Percentiles rank a stretch among this genome's conserved stretches.
These are phyloP conservation scores for Trichocomaceae sp. DNA, from an alignment of 2,329 filamentous ascomycete species.

Conservation along the genomic window DNA sequence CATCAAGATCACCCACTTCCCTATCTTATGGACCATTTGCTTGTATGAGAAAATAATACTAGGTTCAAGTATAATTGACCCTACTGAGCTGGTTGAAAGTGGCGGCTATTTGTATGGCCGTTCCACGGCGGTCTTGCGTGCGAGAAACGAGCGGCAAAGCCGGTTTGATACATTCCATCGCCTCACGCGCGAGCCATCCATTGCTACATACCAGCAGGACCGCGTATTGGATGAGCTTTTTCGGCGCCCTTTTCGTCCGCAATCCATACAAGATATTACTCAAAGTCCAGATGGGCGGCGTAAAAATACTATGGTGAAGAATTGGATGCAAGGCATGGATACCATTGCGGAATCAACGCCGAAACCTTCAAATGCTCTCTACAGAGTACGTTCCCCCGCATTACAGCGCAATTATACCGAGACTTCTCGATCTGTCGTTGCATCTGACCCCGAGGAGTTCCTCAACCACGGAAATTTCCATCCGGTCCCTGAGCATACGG, in stretches of 20 bases:
- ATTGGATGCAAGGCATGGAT: constrained; percentile 75
- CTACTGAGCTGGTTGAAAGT: constrained; percentile 77
- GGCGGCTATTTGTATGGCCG: constrained; percentile 48
- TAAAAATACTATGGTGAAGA: constrained; percentile 72
- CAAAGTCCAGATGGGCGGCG: constrained; percentile 57
- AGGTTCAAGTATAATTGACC: constrained; percentile 68
- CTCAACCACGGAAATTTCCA: constrained; percentile 25
- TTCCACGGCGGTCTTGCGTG: constrained; percentile 45
- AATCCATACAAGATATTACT: constrained; percentile 54
- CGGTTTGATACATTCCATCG: constrained; percentile 66
- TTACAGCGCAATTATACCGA: constrained; percentile 46
- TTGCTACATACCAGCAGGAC: constrained; percentile 84
- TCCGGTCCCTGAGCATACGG: constrained; percentile 32
- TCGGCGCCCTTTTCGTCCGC: constrained; percentile 59
- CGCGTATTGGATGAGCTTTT: constrained; percentile 89
- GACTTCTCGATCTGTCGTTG: constrained; percentile 45
- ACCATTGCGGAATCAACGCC: constrained; percentile 53
- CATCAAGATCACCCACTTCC: constrained; percentile 87
- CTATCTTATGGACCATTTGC: constrained; percentile 79
- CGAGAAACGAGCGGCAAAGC: constrained; percentile 52
- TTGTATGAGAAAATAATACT: constrained; percentile 77
- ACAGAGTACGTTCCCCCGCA: constrained; percentile 29
- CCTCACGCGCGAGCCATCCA: constrained; percentile 65
- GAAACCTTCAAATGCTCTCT: constrained; percentile 50
- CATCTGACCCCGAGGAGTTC: constrained; percentile 52